Conservation (phyloP, 768 basidiomycete genomes). For the Mycena vitilis region DNA sequence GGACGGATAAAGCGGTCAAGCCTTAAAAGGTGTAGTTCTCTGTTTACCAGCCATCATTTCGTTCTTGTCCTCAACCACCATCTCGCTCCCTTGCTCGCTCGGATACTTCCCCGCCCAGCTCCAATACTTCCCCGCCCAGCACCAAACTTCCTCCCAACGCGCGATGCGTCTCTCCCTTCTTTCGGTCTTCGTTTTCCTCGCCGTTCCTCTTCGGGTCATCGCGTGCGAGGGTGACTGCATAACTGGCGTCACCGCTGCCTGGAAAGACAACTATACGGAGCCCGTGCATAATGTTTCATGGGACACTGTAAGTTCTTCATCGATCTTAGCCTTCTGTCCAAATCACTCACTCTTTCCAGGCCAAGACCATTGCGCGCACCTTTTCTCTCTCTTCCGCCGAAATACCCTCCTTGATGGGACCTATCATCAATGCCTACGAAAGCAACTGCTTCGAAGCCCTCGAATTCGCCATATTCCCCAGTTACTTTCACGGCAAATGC, state of each 20-base stretch:
- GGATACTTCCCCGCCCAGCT: constrained; percentile 20
- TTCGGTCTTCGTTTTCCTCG: constrained; percentile 40
- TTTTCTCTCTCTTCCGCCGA: background rate
- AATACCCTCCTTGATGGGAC: constrained; percentile 52
- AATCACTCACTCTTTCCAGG: constrained; percentile 17
- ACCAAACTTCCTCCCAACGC: constrained; percentile 15
- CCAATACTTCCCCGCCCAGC: constrained; percentile 23
- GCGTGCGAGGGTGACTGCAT: constrained; percentile 83
- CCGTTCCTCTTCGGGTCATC: constrained; percentile 51
- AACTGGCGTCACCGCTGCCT: constrained; percentile 65
- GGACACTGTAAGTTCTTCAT: constrained; percentile 53
- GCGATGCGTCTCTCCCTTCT: constrained; percentile 35
- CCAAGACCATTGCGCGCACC: constrained; percentile 15
- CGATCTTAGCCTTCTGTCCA: background rate
- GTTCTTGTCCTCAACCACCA: background rate
- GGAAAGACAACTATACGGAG: constrained; percentile 59
- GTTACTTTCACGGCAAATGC: constrained; percentile 85
- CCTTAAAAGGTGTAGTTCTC: background rate
- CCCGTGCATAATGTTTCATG: constrained; percentile 54
- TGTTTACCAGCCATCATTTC: constrained; percentile 1
- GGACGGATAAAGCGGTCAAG: no score
- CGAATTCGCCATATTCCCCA: constrained; percentile 71
- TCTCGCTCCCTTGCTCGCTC: background rate
- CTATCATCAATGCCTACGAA: constrained; percentile 60
- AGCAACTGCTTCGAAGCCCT: constrained; percentile 56